Base-by-base conservation (phyloP, 768 basidiomycete genomes). In the Baorangia bicolor region DNA sequence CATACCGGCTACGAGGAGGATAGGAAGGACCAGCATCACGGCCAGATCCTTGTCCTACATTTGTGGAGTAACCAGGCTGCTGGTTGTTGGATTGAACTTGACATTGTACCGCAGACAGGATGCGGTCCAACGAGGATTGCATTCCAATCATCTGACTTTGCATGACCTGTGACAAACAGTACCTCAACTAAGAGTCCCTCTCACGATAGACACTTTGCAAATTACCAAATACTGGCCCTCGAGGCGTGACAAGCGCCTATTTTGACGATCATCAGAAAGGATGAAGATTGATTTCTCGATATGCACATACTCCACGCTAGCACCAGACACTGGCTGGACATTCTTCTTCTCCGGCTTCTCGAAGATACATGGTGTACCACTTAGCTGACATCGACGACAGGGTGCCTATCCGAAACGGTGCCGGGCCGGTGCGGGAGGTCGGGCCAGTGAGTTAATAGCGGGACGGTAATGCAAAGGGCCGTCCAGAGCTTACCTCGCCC, bases 141-240 rank as follows among this genome's bases (percentile, higher is more conserved):
- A 94, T 90, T 64, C 92, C 92, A 63, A 94, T 93, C 89, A 94
- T 92, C 69, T 93, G 92, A 73, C 90, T 91, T 70, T 94, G 90
- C 84, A 94, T 90, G 62, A 92, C 87, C 90, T 91, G 58, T 39
- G 35, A 57, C 54, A 23, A 20, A 18, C 34, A 28, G 28, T 7
- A 35, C 14, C 25, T 56, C 38, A 30, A 41, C 48, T 40, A 42
- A 58, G 51, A 43, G 33, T n/a, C 21, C 12, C 27, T 49, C 41
- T 14, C 37, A 31, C 8, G 23, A 43, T 11, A 27, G 30, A 45
- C 20, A 44, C 14, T 28, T 54, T 42, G 30, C 21, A 71, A 39
- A 25, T 55, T 76, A 92, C 89, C 69, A 94, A 66, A 68, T 92
- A 93, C 70, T 93, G 90, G 61, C 88, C 88, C 71, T 93, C 92